Conservation (phyloP, 1,284 basidiomycete species). For the Apiotrichum sp. region DNA sequence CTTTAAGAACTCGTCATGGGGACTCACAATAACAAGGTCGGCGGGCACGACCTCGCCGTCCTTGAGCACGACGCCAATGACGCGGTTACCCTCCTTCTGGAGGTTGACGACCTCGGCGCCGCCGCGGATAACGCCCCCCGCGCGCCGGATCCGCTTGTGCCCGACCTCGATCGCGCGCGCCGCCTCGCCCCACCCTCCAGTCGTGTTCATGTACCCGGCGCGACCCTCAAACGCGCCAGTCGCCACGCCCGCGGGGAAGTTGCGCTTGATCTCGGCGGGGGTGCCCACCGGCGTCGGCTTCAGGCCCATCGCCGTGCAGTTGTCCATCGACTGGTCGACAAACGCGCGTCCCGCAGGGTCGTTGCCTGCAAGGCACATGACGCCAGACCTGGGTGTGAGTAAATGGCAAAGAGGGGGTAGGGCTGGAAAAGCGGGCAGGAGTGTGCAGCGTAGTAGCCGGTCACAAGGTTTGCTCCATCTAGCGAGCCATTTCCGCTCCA, state of each 20-base stretch:
- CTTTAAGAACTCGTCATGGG: too few species aligned
- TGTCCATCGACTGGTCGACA: constrained; percentile 33
- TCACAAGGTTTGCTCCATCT: too few species aligned
- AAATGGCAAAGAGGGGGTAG: too few species aligned
- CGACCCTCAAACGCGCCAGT: constrained; percentile 29
- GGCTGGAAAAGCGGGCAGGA: too few species aligned
- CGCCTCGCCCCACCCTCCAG: constrained; percentile 82
- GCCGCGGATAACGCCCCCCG: constrained; percentile 59
- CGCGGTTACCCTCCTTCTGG: constrained; percentile 45
- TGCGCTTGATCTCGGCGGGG: constrained; percentile 19
- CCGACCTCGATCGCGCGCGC: constrained; percentile 59
- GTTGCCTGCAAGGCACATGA: constrained; percentile 29
- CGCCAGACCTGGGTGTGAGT: constrained; percentile 29
- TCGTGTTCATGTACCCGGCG: constrained; percentile 63
- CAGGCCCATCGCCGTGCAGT: constrained; percentile 27
- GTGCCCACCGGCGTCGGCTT: constrained; percentile 21
- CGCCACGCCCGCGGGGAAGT: constrained; percentile 18
- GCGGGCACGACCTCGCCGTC: constrained; percentile 53
- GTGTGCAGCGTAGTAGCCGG: too few species aligned
- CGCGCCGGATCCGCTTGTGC: constrained; percentile 54
- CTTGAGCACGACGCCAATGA: constrained; percentile 59
- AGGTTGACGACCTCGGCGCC: constrained; percentile 56
- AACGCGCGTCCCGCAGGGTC: constrained; percentile 28
- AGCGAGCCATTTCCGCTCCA: too few species aligned
- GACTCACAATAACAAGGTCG: constrained; percentile 32